Evolutionary conservation across 2,329 filamentous ascomycete species (phyloP).

Genomic region (Ophiocordyceps camponoti-leonardi): DNA sequence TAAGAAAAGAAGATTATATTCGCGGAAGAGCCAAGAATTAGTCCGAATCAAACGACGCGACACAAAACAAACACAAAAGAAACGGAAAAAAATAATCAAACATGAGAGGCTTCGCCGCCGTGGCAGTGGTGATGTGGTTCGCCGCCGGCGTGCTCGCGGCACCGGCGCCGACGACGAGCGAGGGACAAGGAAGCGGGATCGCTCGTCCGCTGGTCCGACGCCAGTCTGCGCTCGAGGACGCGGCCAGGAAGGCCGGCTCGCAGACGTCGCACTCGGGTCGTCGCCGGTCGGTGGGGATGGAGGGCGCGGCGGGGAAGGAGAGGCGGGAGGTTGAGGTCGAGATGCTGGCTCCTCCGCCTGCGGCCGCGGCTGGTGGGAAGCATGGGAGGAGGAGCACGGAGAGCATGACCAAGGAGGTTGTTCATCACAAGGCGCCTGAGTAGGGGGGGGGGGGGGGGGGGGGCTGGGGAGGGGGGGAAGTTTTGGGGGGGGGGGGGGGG

Average conservation of each 20-base stretch:
- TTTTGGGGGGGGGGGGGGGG: neutral
- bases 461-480: neutral
- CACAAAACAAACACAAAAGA: neutral
- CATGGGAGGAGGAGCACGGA: neutral
- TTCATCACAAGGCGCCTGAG: neutral
- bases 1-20: no score
- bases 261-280: neutral
- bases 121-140: neutral
- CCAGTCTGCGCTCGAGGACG: neutral
- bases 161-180: neutral
- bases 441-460: neutral
- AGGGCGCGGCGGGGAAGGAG: neutral
- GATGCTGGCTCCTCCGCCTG: neutral
- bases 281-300: neutral
- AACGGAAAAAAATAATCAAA: neutral
- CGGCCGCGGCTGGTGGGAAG: no score
- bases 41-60: no score
- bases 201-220: neutral
- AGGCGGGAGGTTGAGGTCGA: neutral
- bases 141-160: neutral
- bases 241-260: neutral
- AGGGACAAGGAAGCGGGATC: neutral
- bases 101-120: neutral
- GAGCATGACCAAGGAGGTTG: neutral
- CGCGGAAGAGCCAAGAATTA: no score